Evolutionary conservation across 164 flowering plant species (phyloP).

Genomic region (Vitis rotundifolia): DNA sequence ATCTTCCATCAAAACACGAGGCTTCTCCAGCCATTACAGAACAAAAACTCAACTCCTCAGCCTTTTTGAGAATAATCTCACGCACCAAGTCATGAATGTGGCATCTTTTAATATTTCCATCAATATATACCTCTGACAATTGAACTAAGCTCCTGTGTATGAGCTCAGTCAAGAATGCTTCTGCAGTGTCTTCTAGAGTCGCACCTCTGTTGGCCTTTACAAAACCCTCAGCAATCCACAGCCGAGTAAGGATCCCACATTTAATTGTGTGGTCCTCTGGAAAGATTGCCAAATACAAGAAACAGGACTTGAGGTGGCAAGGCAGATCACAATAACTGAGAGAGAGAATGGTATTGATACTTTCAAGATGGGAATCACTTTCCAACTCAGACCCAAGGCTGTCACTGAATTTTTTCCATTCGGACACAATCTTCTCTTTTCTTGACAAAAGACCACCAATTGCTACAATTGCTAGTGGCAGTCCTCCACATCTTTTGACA

Average conservation of each 20-base stretch:
- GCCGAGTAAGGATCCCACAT: conserved; percentile 18
- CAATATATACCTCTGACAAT: conserved; percentile 2
- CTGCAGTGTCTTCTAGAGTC: conserved; percentile 26
- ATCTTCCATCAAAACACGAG: background rate
- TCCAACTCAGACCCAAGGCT: conserved; percentile 17
- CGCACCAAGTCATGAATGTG: conserved; percentile 30
- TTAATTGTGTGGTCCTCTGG: conserved; percentile 25
- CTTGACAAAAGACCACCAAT: conserved; percentile 21
- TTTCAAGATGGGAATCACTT: conserved; percentile 12
- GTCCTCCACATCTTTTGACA: conserved; percentile 17
- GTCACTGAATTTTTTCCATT: conserved; percentile 25
- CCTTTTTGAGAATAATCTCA: conserved; percentile 22
- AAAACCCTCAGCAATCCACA: conserved; percentile 32
- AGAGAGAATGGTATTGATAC: conserved; percentile 11
- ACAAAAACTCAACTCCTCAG: conserved; percentile 16
- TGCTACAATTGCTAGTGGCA: conserved; percentile 34
- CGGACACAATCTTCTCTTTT: conserved; percentile 10
- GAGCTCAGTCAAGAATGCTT: conserved; percentile 31
- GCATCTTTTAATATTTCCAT: conserved; percentile 3
- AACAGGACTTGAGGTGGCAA: conserved; percentile 32
- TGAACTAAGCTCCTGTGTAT: conserved; percentile 30
- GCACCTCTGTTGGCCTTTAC: conserved; percentile 13
- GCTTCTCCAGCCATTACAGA: background rate
- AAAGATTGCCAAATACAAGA: conserved; percentile 32
- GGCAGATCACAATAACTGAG: conserved; percentile 33